Percentiles rank a stretch among this genome's conserved stretches.
Evolutionary conservation across 2,329 filamentous ascomycete species (phyloP).

Genomic region (Ceratocystis eucalypticola): DNA sequence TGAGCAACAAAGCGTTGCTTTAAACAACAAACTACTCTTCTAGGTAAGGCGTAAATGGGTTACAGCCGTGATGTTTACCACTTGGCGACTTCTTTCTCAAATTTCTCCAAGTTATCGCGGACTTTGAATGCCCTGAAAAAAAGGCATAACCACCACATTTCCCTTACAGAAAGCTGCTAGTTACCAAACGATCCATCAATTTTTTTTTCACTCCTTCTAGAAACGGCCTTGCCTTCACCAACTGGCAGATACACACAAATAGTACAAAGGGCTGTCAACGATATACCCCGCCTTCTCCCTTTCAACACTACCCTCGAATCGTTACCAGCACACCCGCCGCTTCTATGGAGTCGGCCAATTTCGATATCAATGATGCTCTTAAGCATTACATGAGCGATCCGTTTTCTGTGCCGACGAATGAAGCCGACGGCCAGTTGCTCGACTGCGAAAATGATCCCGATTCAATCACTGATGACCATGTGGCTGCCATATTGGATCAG

Average conservation of each 20-base stretch:
- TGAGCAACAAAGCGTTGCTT: constrained; percentile 15
- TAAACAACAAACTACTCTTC: constrained; percentile 16
- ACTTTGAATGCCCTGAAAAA: neutral
- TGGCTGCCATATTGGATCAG: constrained; percentile 78
- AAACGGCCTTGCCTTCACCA: neutral
- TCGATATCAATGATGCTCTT: constrained; percentile 92
- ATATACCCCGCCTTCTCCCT: constrained; percentile 9
- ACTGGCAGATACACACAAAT: neutral
- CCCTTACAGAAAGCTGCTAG: neutral
- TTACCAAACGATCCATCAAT: neutral
- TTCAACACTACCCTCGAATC: neutral
- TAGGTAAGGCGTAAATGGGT: neutral
- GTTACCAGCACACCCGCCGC: constrained; percentile 21
- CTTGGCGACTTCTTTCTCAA: neutral
- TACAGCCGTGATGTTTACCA: neutral
- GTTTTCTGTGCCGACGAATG: constrained; percentile 64
- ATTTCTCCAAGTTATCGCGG: neutral
- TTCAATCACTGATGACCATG: constrained; percentile 58
- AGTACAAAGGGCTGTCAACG: neutral
- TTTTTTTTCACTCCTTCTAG: neutral
- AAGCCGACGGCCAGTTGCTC: constrained; percentile 68
- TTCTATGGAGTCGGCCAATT: constrained; percentile 62
- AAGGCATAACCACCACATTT: neutral
- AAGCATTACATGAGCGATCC: constrained; percentile 96
- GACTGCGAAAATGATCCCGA: constrained; percentile 92